Conservation (phyloP, 2,329 filamentous ascomycete species). For the Sordariomycetes sp. region DNA sequence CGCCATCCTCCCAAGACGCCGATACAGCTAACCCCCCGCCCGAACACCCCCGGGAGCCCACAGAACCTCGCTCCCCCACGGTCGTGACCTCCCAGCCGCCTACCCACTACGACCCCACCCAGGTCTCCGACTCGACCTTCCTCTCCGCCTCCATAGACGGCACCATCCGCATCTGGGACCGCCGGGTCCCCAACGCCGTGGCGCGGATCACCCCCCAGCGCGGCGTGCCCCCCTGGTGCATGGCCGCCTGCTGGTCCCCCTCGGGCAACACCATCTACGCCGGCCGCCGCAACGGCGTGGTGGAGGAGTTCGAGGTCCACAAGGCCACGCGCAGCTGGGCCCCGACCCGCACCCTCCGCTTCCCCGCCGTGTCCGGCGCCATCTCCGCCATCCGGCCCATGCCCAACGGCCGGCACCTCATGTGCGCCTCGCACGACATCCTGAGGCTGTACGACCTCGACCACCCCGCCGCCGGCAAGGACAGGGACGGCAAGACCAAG, state of each 20-base stretch:
- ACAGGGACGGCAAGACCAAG: neutral
- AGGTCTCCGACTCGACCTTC: slow-evolving; percentile 68
- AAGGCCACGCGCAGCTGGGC: slow-evolving; percentile 56
- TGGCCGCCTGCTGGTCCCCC: slow-evolving; percentile 92
- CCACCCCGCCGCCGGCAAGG: slow-evolving; percentile 36
- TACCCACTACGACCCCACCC: slow-evolving; percentile 38
- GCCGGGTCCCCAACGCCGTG: slow-evolving; percentile 63
- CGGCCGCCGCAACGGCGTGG: slow-evolving; percentile 79
- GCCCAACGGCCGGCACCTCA: slow-evolving; percentile 83
- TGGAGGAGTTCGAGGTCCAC: slow-evolving; percentile 88
- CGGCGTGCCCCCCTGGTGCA: slow-evolving; percentile 88
- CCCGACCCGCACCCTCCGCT: slow-evolving; percentile 71
- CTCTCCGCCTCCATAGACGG: slow-evolving; percentile 83
- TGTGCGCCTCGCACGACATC: slow-evolving; percentile 92
- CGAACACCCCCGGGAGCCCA: neutral
- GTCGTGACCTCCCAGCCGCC: slow-evolving; percentile 11
- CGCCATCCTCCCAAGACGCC: neutral
- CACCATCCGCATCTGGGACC: slow-evolving; percentile 86
- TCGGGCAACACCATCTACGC: slow-evolving; percentile 94
- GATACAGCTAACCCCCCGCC: neutral
- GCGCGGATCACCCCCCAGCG: slow-evolving; percentile 67
- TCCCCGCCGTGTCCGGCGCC: slow-evolving; percentile 79
- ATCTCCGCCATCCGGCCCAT: slow-evolving; percentile 84
- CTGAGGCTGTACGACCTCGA: slow-evolving; percentile 83
- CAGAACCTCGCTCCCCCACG: neutral